Base-by-base conservation (phyloP, 1,284 basidiomycete genomes). In the Ceratobasidium sp. region DNA sequence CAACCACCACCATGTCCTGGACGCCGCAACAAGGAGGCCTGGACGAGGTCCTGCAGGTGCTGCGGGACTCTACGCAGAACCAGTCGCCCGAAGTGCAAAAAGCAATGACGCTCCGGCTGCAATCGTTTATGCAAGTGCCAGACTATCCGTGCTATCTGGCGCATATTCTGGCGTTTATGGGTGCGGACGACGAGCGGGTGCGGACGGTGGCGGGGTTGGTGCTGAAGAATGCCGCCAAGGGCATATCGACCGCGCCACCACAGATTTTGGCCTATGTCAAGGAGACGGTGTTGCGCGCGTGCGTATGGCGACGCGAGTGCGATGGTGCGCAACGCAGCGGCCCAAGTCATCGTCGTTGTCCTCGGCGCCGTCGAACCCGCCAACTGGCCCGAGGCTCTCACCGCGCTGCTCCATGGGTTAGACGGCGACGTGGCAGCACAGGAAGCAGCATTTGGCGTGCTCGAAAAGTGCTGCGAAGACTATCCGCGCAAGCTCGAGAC, bases 141-240 rank as follows among this genome's bases (percentile, higher is more conserved):
- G 94, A 96, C 80, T 99, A 98, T 79, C 91, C 96, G 73, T 95
- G 92, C 73, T 99, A 99, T 85, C 88, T 99, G 71, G 92, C 92
- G 50, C 94, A 96, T 79, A 94, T 98, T 80, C 87, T 97, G 72
- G 89, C 92, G 57, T 85, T 86, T 53, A 80, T 93, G 83, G 84
- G 88, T 1, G 83, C 87, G 72, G 94, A 98, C 80, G 91, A 95
- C 74, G 91, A 93, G 75, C 90, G 91, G 50, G 94, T 96, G 77
- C 87, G 96, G 69, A 93, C 93, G 70, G 95, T 98, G 79, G 96
- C 97, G 34, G 97, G 96, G 67, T 92, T 98, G 75, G 85, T 99
- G 38, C 88, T 99, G 79, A 99, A 99, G 87, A 99, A 98, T 81
- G 94, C 96, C 75, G 87, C 89, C 45, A 83, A 87, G 69, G 84